Conservation (phyloP, 2,329 filamentous ascomycete genomes). For the Aspergillus pseudoviridinutans region DNA sequence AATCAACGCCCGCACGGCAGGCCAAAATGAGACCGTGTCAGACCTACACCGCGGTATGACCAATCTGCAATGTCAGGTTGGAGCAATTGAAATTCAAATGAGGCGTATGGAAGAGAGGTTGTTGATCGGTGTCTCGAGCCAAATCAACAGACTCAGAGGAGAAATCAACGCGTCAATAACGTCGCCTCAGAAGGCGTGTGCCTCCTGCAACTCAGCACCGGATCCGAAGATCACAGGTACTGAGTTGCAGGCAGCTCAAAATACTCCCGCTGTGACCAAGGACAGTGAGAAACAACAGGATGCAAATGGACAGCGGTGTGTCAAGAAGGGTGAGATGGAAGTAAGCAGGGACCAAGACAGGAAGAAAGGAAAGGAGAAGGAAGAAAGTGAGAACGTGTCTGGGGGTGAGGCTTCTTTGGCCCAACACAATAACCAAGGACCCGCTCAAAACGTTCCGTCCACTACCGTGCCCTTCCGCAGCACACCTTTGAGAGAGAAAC, state of each 20-base stretch:
- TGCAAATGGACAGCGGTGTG: background rate
- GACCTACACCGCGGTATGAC: constrained; percentile 8
- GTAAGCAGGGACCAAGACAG: background rate
- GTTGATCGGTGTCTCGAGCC: constrained; percentile 6
- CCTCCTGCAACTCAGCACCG: background rate
- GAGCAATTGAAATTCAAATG: constrained; percentile 7
- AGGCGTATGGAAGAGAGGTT: constrained; percentile 10
- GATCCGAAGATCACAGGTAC: background rate
- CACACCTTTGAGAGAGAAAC: background rate
- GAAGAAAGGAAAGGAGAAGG: background rate
- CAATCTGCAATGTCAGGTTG: constrained; percentile 13
- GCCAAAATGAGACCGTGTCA: constrained; percentile 12
- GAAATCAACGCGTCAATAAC: constrained; percentile 8
- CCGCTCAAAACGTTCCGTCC: background rate
- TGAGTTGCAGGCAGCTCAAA: constrained; percentile 1
- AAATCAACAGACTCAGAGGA: constrained; percentile 10
- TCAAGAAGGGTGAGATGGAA: background rate
- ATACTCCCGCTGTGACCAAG: background rate
- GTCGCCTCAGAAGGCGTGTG: background rate
- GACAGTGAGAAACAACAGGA: background rate
- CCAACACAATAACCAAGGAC: constrained; percentile 5
- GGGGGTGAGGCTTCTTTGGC: background rate
- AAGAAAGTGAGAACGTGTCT: background rate
- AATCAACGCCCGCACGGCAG: constrained; percentile 10
- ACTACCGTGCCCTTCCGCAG: background rate